phyloP scores from a whole-genome alignment of 768 basidiomycete genomes.

The Lentinula edodes region DNA sequence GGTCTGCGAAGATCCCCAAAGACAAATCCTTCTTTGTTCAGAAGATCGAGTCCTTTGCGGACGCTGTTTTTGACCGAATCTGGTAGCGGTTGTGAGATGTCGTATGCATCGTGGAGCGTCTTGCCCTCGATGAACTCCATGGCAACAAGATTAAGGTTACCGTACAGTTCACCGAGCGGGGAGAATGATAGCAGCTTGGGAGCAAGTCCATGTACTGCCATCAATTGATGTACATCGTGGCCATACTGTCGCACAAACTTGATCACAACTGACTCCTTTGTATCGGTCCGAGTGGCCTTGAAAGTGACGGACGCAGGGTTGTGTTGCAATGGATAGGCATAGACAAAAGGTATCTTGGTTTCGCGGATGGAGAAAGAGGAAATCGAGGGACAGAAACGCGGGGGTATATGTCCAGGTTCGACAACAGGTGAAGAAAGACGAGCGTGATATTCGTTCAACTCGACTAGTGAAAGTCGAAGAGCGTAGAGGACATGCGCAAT shows the following conservation, averaged over 20 bases:
- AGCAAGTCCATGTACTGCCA: slow-evolving; percentile 17
- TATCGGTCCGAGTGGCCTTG: slow-evolving; percentile 10
- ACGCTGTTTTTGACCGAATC: not conserved
- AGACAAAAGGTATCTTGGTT: slow-evolving; percentile 14
- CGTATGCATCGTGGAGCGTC: not conserved
- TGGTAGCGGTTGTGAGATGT: not conserved
- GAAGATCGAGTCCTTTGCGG: not conserved
- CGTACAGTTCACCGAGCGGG: slow-evolving; percentile 7
- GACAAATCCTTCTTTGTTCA: not conserved
- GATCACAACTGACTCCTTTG: slow-evolving; percentile 17
- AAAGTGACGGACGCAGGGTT: slow-evolving; percentile 16
- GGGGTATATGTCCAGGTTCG: slow-evolving; percentile 6
- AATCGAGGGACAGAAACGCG: slow-evolving; percentile 19
- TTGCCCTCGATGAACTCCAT: slow-evolving; percentile 22
- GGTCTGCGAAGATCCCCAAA: slow-evolving; percentile 2
- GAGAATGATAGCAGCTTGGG: slow-evolving; percentile 19
- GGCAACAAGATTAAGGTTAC: slow-evolving; percentile 19
- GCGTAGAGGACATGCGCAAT: slow-evolving; percentile 20
- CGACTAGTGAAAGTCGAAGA: slow-evolving; percentile 13
- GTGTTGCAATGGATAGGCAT: slow-evolving; percentile 14
- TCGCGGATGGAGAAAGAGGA: slow-evolving; percentile 6
- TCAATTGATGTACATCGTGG: slow-evolving; percentile 15
- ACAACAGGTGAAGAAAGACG: slow-evolving; percentile 1
- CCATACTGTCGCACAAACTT: slow-evolving; percentile 28
- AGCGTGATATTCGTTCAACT: slow-evolving; percentile 17